Base-by-base conservation (phyloP, 805 yeast species). In the Spathaspora sp. region DNA sequence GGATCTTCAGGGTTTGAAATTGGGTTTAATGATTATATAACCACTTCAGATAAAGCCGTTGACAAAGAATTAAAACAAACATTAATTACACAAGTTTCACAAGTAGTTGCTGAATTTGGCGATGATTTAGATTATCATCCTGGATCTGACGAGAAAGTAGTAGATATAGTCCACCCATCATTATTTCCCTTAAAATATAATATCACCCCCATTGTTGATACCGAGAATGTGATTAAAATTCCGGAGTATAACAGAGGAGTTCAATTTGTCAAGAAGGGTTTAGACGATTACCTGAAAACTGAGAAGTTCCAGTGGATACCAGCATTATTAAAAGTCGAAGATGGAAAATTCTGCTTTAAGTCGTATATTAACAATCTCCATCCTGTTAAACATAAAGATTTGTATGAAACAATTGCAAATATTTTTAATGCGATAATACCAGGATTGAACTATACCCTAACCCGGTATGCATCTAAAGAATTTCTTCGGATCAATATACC, bases 281-380 rank as follows among this genome's bases (percentile, higher is more conserved):
- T 62, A 2, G 53, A 35, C 19, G 44, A 38, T 8, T 57, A 31
- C 35, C 62, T 62, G 2, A 45, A 56, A 5, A 64, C 71, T 1
- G 32, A 61, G 29, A 57, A 55, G 16, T 72, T 57, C 52, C 76
- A 72, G 57, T 72, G 77, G 77, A 52, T 72, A 8, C 76, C 77
- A 6, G 57, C 73, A 9, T 45, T 58, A 2, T 54, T 67, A 35
- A 46, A 52, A 23, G 29, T 47, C 3, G 19, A 49, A 6, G 51
- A 51, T 6, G 55, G 55, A 2, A 18, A 11, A 20, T 48, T 49
- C 12, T 54, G 49, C 7, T 69, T 57, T 49, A 49, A 52, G 16
- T 72, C 77, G 2, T 74, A 73, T 54, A 74, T 74, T 54, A 74
- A 74, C 57, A 74, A 74, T 52, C 60, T 74, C 50, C 73, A 74